Base-by-base conservation (phyloP, 176 grass and related monocot genomes). In the Eleusine coracana region DNA sequence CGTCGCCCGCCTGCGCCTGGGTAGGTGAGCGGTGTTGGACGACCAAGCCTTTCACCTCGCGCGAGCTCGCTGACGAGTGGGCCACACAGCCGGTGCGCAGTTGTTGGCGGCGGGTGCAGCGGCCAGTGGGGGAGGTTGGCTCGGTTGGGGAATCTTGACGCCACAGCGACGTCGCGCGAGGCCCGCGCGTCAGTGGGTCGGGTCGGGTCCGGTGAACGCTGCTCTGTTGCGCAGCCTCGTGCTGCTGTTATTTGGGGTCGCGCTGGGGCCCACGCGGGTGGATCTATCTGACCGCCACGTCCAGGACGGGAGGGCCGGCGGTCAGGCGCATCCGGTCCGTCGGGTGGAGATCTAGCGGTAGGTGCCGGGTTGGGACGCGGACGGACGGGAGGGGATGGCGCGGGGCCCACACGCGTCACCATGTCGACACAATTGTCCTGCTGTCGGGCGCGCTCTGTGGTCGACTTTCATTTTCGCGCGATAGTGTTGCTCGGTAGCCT, bases 341-440 rank as follows among this genome's bases (percentile, higher is more conserved):
- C 6, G 38, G 70, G 40, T 60, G 9, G 78, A 1, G 1, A 76
- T 50, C 63, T 16, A 5, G 41, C 79, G 63, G 79, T 6, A 1
- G 10, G 3, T 14, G 11, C 11, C 0, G 68, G 46, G 50, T 66
- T 48, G 68, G 4, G 86, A 79, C 67, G 74, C 86, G 60, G 86
- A 37, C 67, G 75, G 81, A 61, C 70, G 49, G 68, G 68, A 74
- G 50, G 31, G 2, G 23, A 73, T 48, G 14, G 15, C 29, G 54
- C 29, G 66, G 55, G 74, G 41, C 21, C 66, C 74, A 16, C 41
- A 1, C 50, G 75, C 21, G 62, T 69, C 77, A 89, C 70, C 65
- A 64, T 89, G 87, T 89, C 77, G 81, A 82, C 81, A 61, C 63
- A 3, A 0, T 27, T 74, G 72, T 56, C 51, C 29, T 56, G 71